Evolutionary conservation across 116 monocot species (phyloP).

Genomic region (Cymodocea nodosa): DNA sequence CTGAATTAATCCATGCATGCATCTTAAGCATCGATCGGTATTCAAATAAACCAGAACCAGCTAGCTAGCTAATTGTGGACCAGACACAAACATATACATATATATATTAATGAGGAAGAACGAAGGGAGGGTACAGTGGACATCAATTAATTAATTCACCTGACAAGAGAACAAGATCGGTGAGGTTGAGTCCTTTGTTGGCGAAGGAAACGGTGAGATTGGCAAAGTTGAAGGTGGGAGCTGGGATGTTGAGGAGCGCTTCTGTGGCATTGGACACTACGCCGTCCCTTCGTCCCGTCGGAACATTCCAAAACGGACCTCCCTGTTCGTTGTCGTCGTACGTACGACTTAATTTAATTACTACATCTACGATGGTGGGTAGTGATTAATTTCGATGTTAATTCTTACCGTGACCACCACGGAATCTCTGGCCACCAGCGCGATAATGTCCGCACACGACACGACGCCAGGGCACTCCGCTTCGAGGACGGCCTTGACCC

Average conservation of each 20-base stretch:
- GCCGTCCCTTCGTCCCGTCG: slow-evolving; percentile 69
- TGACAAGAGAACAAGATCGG: slow-evolving; percentile 66
- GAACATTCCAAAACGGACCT: slow-evolving; percentile 71
- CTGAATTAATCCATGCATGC: slow-evolving; percentile 16
- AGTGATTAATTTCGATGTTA: too few relatives aligned
- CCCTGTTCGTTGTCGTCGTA: slow-evolving; percentile 20
- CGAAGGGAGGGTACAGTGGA: too few relatives aligned
- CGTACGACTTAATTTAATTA: too few relatives aligned
- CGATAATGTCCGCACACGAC: slow-evolving; percentile 56
- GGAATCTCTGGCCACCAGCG: slow-evolving; percentile 42
- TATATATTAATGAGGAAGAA: not conserved
- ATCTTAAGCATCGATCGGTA: not conserved
- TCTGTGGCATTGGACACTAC: slow-evolving; percentile 36
- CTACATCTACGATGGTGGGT: too few relatives aligned
- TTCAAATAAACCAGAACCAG: too few relatives aligned
- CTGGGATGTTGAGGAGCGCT: slow-evolving; percentile 42
- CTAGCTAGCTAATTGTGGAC: too few relatives aligned
- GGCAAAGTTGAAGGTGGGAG: slow-evolving; percentile 48
- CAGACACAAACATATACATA: not conserved
- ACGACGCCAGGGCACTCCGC: slow-evolving; percentile 49
- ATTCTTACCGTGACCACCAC: slow-evolving; percentile 28
- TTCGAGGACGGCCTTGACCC: slow-evolving; percentile 33
- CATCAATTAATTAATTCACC: slow-evolving; percentile 33
- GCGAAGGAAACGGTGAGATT: slow-evolving; percentile 35
- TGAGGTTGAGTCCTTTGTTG: slow-evolving; percentile 44